Base-by-base conservation (phyloP, 306 rosid genomes). In the Cicer bijugum region DNA sequence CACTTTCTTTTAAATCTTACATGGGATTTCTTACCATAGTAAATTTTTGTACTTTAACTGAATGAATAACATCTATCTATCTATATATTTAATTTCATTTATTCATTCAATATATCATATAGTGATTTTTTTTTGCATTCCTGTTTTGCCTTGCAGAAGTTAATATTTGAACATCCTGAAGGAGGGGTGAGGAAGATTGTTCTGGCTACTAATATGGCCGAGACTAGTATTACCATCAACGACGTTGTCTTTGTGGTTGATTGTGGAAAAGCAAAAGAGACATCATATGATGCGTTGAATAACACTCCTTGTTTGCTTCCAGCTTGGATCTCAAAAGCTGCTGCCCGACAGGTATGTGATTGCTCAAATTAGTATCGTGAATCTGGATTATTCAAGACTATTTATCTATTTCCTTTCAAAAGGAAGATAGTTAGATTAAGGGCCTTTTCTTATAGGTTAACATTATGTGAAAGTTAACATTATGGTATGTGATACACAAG, bases 261-360 rank as follows among this genome's bases (percentile, higher is more conserved):
- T 78, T 90, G 97, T 72, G 99, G 99, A 66, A 95, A 91, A 87
- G 97, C 99, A 20, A 95, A 95, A 83, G 99, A 95, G 85, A 91
- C 97, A 44, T 95, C 99, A 20, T 95, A 95, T 82, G 99, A 95
- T 37, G 97, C 97, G 53, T 85, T 95, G 74, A 95, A 95, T 72
- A 91, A 95, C 84, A 95, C 99, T 82, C 97, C 99, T 82, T 95
- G 99, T 87, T 84, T 95, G 78, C 97, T 95, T 86, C 97, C 97
- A 40, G 86, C 97, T 63, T 91, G 99, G 99, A 91, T 95, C 84
- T 95, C 99, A 65, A 91, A 95, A 89, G 99, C 89, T 85, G 86
- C 97, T 75, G 88, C 97, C 39, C 93, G 85, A 72, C 97, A 95
- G 87, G 99, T 91, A 95, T 84, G 16, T 65, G 81, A 58, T 58